Evolutionary conservation across 148 eudicot genomes (phyloP).

Genomic region (Nepenthes gracilis): DNA sequence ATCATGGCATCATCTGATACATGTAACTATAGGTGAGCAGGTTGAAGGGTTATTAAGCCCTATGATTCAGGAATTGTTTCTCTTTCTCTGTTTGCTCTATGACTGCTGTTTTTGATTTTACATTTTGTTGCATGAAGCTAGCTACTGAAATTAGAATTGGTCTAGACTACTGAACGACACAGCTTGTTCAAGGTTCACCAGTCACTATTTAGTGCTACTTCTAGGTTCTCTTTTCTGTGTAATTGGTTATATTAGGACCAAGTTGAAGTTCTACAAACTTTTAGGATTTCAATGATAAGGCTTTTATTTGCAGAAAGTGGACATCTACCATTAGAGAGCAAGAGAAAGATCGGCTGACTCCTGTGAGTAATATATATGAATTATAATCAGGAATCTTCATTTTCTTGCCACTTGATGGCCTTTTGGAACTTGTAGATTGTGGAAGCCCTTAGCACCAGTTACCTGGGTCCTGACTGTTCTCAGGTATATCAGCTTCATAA

Average conservation of each 20-base stretch:
- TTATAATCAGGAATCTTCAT: neutral
- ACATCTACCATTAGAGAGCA: constrained; percentile 65
- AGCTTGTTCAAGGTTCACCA: neutral
- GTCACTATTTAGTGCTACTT: neutral
- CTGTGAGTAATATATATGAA: constrained; percentile 38
- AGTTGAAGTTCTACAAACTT: neutral
- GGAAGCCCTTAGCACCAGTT: constrained; percentile 77
- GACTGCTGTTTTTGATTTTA: too few species aligned
- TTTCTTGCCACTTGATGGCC: neutral
- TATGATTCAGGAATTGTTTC: too few species aligned
- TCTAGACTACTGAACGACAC: too few species aligned
- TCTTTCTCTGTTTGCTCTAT: too few species aligned
- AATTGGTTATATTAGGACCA: too few species aligned
- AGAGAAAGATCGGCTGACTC: constrained; percentile 79
- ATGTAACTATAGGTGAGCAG: too few species aligned
- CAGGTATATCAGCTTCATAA: constrained; percentile 35
- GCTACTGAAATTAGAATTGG: too few species aligned
- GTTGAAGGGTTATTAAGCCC: too few species aligned
- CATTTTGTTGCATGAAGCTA: too few species aligned
- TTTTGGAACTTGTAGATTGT: constrained; percentile 44
- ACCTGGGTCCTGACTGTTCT: constrained; percentile 85
- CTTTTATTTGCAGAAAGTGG: constrained; percentile 65
- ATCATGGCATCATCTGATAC: too few species aligned
- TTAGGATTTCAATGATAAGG: neutral
- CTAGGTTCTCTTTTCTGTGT: neutral